Percentiles rank a stretch among this genome's conserved stretches.
Evolutionary conservation across 2,329 filamentous ascomycete species (phyloP).

Genomic region (Colletotrichum liriopes): DNA sequence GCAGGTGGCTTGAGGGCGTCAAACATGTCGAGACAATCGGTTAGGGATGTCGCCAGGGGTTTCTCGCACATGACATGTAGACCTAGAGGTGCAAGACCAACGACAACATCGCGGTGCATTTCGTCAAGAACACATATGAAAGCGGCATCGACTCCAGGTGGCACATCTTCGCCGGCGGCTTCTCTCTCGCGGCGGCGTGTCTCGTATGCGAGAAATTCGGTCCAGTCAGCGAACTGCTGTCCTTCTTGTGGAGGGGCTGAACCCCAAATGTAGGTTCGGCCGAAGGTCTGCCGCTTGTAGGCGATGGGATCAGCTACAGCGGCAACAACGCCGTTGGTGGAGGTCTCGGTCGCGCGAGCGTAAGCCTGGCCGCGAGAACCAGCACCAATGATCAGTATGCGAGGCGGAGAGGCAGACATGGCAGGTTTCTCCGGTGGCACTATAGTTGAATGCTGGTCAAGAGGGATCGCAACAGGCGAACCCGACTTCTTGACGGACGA

Average conservation of each 20-base stretch:
- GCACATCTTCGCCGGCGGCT: constrained; percentile 64
- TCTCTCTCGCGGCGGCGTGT: constrained; percentile 69
- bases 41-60: constrained; percentile 84
- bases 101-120: constrained; percentile 86
- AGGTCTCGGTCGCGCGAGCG: constrained; percentile 75
- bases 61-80: constrained; percentile 97
- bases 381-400: constrained; percentile 86
- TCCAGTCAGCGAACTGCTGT: constrained; percentile 82
- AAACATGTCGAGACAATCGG: constrained; percentile 85
- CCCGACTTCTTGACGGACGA: constrained; percentile 37
- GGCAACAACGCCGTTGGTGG: constrained; percentile 78
- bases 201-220: constrained; percentile 83
- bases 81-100: constrained; percentile 77
- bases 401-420: constrained; percentile 68
- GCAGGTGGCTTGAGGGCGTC: constrained; percentile 62
- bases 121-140: constrained; percentile 85
- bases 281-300: constrained; percentile 83
- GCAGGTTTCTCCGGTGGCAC: constrained; percentile 58
- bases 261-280: constrained; percentile 81
- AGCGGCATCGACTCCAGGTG: constrained; percentile 72
- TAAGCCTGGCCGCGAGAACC: constrained; percentile 85
- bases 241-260: constrained; percentile 65
- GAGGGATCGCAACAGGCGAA: constrained; percentile 31
- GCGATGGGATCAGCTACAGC: constrained; percentile 86
- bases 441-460: constrained; percentile 47